Percentiles rank a stretch among this genome's conserved stretches.
Evolutionary conservation across 208 protist genomes (phyloP).

Genomic region (Blechomonas ayalai): DNA sequence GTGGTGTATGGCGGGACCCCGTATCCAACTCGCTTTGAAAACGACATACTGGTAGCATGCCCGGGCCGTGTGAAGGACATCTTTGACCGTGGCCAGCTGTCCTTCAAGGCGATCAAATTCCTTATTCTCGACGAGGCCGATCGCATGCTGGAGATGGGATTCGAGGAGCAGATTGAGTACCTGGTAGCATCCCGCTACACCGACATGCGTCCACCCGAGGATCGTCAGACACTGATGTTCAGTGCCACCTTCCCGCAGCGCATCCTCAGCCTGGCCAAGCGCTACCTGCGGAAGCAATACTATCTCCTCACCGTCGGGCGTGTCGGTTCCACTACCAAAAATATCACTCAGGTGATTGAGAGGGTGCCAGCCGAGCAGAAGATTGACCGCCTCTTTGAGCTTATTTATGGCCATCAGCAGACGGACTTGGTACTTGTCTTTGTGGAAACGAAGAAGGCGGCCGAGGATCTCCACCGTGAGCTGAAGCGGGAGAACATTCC

Average conservation of each 20-base stretch:
- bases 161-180: slow-evolving; percentile 98
- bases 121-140: slow-evolving; percentile 98
- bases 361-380: slow-evolving; percentile 53
- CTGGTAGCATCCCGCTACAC: slow-evolving; percentile 92
- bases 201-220: slow-evolving; percentile 87
- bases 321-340: slow-evolving; percentile 95
- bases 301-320: slow-evolving; percentile 96
- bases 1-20: slow-evolving; percentile 97
- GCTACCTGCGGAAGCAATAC: slow-evolving; percentile 95
- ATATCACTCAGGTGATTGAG: slow-evolving; percentile 93
- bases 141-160: slow-evolving; percentile 99
- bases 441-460: slow-evolving; percentile 97
- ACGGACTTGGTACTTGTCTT: slow-evolving; percentile 92
- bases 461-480: slow-evolving; percentile 80
- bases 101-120: slow-evolving; percentile 85
- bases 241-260: slow-evolving; percentile 98
- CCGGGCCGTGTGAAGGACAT: slow-evolving; percentile 88
- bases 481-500: slow-evolving; percentile 86
- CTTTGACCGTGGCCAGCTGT: slow-evolving; percentile 75
- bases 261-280: slow-evolving; percentile 95
- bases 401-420: slow-evolving; percentile 66
- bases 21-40: slow-evolving; percentile 91
- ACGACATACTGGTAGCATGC: slow-evolving; percentile 92
- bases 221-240: slow-evolving; percentile 99
- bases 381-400: slow-evolving; percentile 66